Base-by-base conservation (phyloP, 441 rosid species). In the Erodium moschatum region DNA sequence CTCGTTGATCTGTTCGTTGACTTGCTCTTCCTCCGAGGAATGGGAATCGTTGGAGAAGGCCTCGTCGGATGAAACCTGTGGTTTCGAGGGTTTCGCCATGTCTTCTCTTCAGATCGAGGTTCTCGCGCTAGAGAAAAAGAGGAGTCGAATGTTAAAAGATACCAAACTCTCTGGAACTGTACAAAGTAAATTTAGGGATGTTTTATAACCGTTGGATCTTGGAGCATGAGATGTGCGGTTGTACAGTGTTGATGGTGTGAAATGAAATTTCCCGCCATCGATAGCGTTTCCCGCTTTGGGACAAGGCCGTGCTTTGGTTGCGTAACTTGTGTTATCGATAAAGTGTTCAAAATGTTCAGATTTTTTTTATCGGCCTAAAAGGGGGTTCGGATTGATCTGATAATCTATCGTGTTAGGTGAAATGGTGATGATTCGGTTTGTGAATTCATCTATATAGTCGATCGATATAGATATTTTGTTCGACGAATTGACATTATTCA, bases 1-100 rank as follows among this genome's bases (percentile, higher is more conserved):
- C 18, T 29, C 84, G 76, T 83, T 81, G 79, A 82, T 78, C 79
- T 85, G 96, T 54, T 87, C 85, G 80, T 89, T 76, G 65, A 81
- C 70, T 38, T 74, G 87, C 79, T 85, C 91, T 73, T 84, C 87
- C 72, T 83, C 88, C 13, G 89, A 89, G n/a, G 89, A 82, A 75
- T 72, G 72, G 52, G 87, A 81, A 20, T 78, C 85, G 67, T 83
- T 77, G 33, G 95, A 86, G 19, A 77, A 56, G 33, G 75, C 83
- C 4, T 93, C 97, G 38, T 87, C 92, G 69, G 96, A 90, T 20
- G 92, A 90, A 18, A 71, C 70, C 67, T 71, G 85, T 6, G 67
- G 83, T 82, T 77, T 88, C 70, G 92, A 81, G 69, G 84, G 74
- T 77, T 70, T 79, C 71, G 90, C 92, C 97, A 92, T 92, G 52